These are phyloP conservation scores for Monosporascus cannonballus DNA, from an alignment of 2,329 filamentous ascomycete genomes.

Conservation along the genomic window DNA sequence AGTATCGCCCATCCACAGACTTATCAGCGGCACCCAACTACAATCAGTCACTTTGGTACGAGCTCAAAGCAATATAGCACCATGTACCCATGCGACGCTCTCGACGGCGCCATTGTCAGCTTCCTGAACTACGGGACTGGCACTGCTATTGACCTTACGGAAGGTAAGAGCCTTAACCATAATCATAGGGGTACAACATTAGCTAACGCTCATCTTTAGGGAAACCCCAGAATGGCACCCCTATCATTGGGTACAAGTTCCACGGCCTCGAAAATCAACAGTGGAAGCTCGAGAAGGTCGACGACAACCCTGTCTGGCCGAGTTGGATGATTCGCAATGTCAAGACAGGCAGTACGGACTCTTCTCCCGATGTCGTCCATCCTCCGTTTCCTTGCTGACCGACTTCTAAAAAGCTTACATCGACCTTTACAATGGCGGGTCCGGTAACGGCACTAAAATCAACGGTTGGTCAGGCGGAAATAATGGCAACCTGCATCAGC, in stretches of 20 bases:
- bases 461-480: constrained; percentile 1
- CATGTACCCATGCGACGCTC: neutral
- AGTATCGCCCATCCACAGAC: too few species aligned
- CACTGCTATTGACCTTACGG: constrained; percentile 2
- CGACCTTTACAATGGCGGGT: constrained; percentile 1
- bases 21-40: too few species aligned
- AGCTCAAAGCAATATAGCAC: neutral
- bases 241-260: constrained; percentile 3
- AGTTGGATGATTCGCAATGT: constrained; percentile 5
- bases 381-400: neutral
- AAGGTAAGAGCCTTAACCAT: neutral
- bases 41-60: too few species aligned
- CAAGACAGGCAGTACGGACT: constrained; percentile 1
- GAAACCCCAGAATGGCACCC: neutral
- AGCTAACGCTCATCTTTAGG: too few species aligned
- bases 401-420: constrained; percentile 2
- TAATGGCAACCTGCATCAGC: constrained; percentile 2
- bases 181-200: too few species aligned
- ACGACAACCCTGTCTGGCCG: neutral
- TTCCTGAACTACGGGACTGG: constrained; percentile 6
- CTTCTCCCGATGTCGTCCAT: neutral
- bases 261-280: constrained; percentile 3
- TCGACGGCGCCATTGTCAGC: constrained; percentile 2
- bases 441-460: constrained; percentile 4
- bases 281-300: constrained; percentile 2